These are phyloP conservation scores for Grosmannia serpens DNA, from an alignment of 2,329 filamentous ascomycete species.

Conservation along the genomic window DNA sequence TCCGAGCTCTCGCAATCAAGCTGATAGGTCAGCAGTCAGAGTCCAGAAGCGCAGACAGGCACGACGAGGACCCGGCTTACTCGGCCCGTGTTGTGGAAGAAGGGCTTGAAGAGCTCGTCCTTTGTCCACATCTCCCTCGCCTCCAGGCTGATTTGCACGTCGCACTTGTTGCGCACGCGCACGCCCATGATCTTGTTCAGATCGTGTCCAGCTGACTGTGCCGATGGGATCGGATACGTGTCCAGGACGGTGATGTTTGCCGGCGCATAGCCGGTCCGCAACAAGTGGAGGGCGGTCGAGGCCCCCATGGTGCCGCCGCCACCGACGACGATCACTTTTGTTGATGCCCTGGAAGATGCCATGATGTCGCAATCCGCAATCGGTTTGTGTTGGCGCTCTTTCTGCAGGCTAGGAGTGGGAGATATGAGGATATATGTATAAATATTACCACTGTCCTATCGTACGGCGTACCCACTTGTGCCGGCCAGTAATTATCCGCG, in stretches of 20 bases:
- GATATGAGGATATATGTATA: neutral
- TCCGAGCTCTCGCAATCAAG: conserved; percentile 13
- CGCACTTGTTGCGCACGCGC: conserved; percentile 20
- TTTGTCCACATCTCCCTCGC: conserved; percentile 27
- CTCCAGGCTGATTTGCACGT: conserved; percentile 21
- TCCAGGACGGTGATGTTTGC: conserved; percentile 34
- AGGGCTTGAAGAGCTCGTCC: conserved; percentile 36
- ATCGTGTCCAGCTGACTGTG: conserved; percentile 33
- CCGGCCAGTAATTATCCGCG: no score
- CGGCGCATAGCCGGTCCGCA: conserved; percentile 28
- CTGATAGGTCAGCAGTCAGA: neutral
- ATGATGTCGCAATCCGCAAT: neutral
- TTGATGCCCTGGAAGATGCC: neutral
- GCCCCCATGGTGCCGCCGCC: conserved; percentile 21
- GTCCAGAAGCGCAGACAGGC: neutral
- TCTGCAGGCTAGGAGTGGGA: neutral
- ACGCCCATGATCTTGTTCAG: conserved; percentile 35
- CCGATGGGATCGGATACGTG: conserved; percentile 31
- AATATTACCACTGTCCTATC: no score
- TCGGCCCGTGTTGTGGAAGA: conserved; percentile 25
- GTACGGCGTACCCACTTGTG: no score
- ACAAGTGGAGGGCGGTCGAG: conserved; percentile 33
- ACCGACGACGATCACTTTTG: conserved; percentile 4
- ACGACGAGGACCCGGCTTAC: neutral
- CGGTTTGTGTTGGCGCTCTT: neutral